Base-by-base conservation (phyloP, 176 grass and related monocot species). In the Hordeum vulgare region DNA sequence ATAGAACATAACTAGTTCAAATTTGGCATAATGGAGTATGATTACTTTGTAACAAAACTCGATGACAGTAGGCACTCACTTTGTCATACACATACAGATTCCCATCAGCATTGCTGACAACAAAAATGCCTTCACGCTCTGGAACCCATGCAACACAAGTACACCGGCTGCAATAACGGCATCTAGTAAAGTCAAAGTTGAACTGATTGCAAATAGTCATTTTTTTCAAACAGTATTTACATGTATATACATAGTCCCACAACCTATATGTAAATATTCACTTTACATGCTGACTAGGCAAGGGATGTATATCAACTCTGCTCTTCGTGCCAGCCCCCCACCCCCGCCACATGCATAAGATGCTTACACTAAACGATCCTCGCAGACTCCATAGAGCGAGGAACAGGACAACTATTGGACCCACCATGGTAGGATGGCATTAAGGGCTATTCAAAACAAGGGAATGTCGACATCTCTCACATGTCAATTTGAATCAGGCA, bases 11-110 rank as follows among this genome's bases (percentile, higher is more conserved):
- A 84, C 84, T 26, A 85, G 77, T 36, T 84, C 42, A 63, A 82
- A 78, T 28, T 49, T 53, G 40, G 75, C 62, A 13, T 80, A 70
- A 85, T 33, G 21, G 61, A 28, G 65, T 75, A 34, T 37, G 28
- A 83, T 40, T 39, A 86, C 35, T 41, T 58, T n/a, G 27, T 56
- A 51, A 80, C 20, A 64, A 73, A 35, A 60, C 47, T 83, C 12
- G 31, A 76, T 69, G 26, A 86, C 39, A 76, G 75, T 76, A 74
- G 71, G 64, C 80, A 34, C 91, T 84, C 78, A 96, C 96, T 87
- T 96, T 99, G 81, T 99, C 96, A 92, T 99, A 99, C 33, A 96
- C 85, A 71, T 92, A 99, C 58, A 99, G 74, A 85, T 96, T 99
- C 53, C 93, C 93, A 62, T 99, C 91, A 66, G 93, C 91, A 67